These are phyloP conservation scores for Puccinia brachypodii DNA, from an alignment of 1,284 basidiomycete genomes.

Conservation along the genomic window DNA sequence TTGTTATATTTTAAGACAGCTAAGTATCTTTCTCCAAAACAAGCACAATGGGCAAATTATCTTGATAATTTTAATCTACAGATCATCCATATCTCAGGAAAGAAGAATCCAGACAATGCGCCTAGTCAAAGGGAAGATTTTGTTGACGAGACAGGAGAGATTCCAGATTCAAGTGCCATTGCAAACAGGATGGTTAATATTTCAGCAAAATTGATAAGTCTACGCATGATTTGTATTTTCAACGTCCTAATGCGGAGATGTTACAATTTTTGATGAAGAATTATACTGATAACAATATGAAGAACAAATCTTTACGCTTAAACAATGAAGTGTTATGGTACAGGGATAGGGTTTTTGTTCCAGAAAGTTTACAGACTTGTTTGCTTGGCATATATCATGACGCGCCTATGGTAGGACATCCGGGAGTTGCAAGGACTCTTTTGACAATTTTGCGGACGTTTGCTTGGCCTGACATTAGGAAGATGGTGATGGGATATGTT, in stretches of 20 bases:
- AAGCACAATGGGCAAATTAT: neutral
- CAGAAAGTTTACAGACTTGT: neutral
- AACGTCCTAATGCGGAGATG: neutral
- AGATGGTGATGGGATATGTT: too few relatives aligned
- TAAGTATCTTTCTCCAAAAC: neutral
- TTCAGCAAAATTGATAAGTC: neutral
- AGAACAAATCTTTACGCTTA: neutral
- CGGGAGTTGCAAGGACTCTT: neutral
- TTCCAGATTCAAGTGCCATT: neutral
- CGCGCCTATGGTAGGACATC: neutral
- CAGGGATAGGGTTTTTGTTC: neutral
- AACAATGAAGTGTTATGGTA: neutral
- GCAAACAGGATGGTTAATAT: neutral
- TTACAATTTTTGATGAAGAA: neutral
- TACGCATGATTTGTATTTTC: conserved; percentile 9
- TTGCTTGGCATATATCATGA: neutral
- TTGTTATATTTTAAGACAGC: conserved; percentile 20
- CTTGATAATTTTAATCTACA: neutral
- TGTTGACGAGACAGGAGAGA: neutral
- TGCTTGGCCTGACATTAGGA: too few relatives aligned
- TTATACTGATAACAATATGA: neutral
- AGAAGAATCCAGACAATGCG: conserved; percentile 3
- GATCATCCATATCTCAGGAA: conserved; percentile 7
- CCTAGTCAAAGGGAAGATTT: neutral
- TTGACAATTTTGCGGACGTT: too few relatives aligned